Base-by-base conservation (phyloP, 192 early-diverging fungal species). In the Dissophora globulifera region DNA sequence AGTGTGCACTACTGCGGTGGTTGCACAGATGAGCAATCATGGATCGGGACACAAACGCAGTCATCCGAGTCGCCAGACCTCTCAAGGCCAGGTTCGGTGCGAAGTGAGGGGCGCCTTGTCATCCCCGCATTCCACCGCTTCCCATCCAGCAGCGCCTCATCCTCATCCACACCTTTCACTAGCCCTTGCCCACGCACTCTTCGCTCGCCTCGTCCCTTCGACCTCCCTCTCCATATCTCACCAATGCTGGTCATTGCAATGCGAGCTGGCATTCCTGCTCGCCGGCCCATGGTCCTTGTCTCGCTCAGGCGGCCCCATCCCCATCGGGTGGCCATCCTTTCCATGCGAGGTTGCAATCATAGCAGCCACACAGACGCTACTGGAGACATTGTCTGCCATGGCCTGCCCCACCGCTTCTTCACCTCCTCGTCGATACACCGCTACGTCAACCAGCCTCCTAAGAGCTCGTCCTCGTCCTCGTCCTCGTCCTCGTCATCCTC, bases 181-280 rank as follows among this genome's bases (percentile, higher is more conserved):
- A 35, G 20, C 42, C 33, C n/a, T 38, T 26, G 45, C 19, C 29
- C 29, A 16, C 26, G 29, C 27, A 9, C 52, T 19, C 29, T 38
- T 32, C 35, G 35, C 30, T 62, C 25, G 12, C 23, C 27, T 17
- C 23, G 48, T 50, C 48, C 25, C 17, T 26, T 9, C 4, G 5
- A 45, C 43, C 12, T 45, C 43, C 43, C 16, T 45, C 5, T 40
- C 8, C 38, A 40, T 40, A 40, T 40, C 15, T 10, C 33, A 45
- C 46, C 38, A 31, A 76, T 76, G 72, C 50, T 61, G 50, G 72
- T 76, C 63, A 54, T 62, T 54, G 58, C 61, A 20, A 58, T 76
- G 58, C 63, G 72, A 27, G 58, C 63, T 25, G 55, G 56, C 40
- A 47, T 31, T 43, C 50, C 53, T 29, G 40, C 47, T 9, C 62